A percentile compares a stretch with the other conserved stretches of the same genome.
phyloP scores from a whole-genome alignment of 495 filamentous ascomycete genomes.

The Penicillium paradoxum region DNA sequence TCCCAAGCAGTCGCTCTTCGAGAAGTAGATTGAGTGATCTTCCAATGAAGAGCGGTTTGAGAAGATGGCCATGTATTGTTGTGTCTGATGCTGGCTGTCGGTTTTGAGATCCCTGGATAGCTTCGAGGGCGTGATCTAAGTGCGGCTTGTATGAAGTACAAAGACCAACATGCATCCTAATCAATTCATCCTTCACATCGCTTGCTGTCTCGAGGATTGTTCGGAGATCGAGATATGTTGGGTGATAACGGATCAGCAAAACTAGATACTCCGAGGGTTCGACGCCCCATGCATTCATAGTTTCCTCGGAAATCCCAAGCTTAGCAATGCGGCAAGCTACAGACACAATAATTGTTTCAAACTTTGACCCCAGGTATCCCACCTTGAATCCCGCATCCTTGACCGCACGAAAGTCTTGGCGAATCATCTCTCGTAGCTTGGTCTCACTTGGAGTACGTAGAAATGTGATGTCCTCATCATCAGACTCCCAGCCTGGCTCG shows the following conservation, averaged over 20 bases:
- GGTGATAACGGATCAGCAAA: constrained; percentile 64
- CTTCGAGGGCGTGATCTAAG: constrained; percentile 34
- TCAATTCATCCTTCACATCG: not conserved
- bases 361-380: constrained; percentile 53
- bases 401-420: constrained; percentile 56
- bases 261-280: constrained; percentile 64
- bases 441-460: constrained; percentile 24
- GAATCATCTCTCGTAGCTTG: constrained; percentile 36
- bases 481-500: constrained; percentile 31
- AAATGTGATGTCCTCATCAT: constrained; percentile 29
- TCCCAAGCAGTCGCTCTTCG: constrained; percentile 57
- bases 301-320: constrained; percentile 72
- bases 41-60: constrained; percentile 61
- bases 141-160: constrained; percentile 47
- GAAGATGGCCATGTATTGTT: constrained; percentile 18
- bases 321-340: constrained; percentile 57
- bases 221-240: constrained; percentile 53
- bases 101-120: constrained; percentile 38
- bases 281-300: constrained; percentile 73
- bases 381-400: constrained; percentile 69
- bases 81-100: not conserved
- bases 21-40: constrained; percentile 66
- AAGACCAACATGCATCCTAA: constrained; percentile 44
- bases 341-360: constrained; percentile 57
- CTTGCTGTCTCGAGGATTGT: constrained; percentile 30